Evolutionary conservation across 805 yeast genomes (phyloP), one percentile per base, ranked within the genome.

Genomic region (Pichia cephalocereana): DNA sequence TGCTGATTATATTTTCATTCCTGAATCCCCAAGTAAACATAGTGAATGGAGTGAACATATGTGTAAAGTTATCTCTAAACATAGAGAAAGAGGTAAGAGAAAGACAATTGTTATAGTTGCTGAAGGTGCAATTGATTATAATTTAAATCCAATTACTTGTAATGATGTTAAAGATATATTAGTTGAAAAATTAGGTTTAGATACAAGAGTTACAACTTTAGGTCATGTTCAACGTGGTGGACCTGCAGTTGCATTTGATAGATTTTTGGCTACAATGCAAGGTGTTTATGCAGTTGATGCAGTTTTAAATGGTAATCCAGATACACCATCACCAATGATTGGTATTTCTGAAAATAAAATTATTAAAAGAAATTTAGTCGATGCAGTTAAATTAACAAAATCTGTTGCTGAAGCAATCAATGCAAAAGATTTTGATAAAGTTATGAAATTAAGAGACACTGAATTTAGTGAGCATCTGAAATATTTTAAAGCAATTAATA

Each of bases 191-290:
- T 66, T 84, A 50, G 88, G 88, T 11, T 67, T 85, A 45, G 95
- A 85, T 61, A 84, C 91, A 7, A 73, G 95, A 68, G 74, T 83
- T 57, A 83, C 91, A 44, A 82, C 84, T 6, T 68, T 83, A 57
- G 91, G 91, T 26, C 91, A 83, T 56, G 90, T 83, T 40, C 91
- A 83, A 68, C 74, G 91, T 69, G 91, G 91, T 68, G 91, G 91
- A 60, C 74, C 83, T 23, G 88, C 91, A 1, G 87, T 81, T 44
- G 87, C 89, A 1, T 80, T 69, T 57, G 91, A 83, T 62, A 70
- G 91, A 57, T 64, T 79, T 59, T 65, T 84, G 53, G 89, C 89
- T 36, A 83, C 91, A 23, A 61, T 83, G 54, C 91, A 83, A 70
- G 91, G 90, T 68, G 89, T 83, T 43, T 90, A 83, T 57, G 90